Percentiles rank a stretch among this genome's conserved stretches.
Conservation (phyloP, 768 basidiomycete species). For the Tulasnella sp. region DNA sequence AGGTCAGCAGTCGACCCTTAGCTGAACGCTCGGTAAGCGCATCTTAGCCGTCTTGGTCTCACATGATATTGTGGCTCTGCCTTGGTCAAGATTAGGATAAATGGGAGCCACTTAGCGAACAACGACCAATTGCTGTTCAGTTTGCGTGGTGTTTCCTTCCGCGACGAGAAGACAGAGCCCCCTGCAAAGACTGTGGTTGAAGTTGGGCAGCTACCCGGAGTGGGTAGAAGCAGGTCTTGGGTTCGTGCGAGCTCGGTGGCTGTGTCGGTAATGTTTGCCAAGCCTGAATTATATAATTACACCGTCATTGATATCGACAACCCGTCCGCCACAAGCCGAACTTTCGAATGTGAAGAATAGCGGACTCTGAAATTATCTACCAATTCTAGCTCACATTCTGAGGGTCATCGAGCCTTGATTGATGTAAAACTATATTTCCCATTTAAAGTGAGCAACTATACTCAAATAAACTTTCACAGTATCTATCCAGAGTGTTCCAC, state of each 20-base stretch:
- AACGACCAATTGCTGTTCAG: no score
- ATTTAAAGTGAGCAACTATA: not conserved
- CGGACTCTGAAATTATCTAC: no score
- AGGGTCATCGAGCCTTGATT: no score
- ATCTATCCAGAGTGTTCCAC: constrained; percentile 60
- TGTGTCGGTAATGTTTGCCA: not conserved
- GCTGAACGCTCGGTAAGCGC: not conserved
- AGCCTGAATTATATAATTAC: no score
- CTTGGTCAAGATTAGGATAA: not conserved
- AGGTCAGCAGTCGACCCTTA: not conserved
- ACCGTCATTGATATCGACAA: no score
- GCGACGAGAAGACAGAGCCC: no score
- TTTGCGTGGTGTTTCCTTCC: no score
- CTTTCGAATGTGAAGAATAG: no score
- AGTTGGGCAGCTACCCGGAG: not conserved
- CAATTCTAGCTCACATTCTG: no score
- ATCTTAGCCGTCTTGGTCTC: not conserved
- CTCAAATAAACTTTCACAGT: not conserved
- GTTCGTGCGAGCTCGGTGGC: not conserved
- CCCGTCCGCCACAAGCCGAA: no score
- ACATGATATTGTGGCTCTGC: not conserved
- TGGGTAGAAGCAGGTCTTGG: not conserved
- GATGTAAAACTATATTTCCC: no score
- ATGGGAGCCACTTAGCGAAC: not conserved
- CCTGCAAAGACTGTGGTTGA: not conserved